phyloP scores from a whole-genome alignment of 2,329 filamentous ascomycete genomes.

The Aureobasidium subglaciale region DNA sequence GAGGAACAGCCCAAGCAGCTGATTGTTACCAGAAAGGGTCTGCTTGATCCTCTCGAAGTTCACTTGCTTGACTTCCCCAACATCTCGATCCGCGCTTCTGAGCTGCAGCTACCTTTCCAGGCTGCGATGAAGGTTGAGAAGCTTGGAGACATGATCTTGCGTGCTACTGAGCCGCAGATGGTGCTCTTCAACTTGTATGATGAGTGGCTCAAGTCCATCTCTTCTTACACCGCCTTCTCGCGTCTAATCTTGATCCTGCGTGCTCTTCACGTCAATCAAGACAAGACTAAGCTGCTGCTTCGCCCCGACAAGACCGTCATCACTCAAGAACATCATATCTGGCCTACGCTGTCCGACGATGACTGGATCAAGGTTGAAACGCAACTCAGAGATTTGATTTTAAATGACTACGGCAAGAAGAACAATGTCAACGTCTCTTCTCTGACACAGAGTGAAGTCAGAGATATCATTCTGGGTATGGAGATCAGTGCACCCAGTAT shows the following conservation, averaged over 20 bases:
- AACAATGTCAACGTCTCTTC: constrained; percentile 99
- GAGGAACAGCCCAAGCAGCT: constrained; percentile 99
- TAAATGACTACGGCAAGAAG: constrained; percentile 99
- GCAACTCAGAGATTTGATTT: constrained; percentile 85
- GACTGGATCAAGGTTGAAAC: constrained; percentile 99
- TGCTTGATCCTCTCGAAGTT: constrained; percentile 93
- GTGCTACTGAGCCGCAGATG: constrained; percentile 99
- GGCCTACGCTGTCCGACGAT: constrained; percentile 88
- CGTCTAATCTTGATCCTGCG: constrained; percentile 87
- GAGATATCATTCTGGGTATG: constrained; percentile 98
- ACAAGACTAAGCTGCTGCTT: constrained; percentile 94
- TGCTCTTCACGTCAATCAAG: constrained; percentile 92
- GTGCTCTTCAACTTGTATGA: constrained; percentile 98
- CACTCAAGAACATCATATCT: constrained; percentile 97
- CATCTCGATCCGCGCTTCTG: constrained; percentile 95
- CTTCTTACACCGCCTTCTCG: constrained; percentile 97
- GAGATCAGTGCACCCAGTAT: constrained; percentile 97
- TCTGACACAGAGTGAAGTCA: constrained; percentile 91
- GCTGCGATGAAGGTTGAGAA: constrained; percentile 99
- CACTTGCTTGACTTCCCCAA: constrained; percentile 98
- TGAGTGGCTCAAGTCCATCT: constrained; percentile 97
- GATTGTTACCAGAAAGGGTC: constrained; percentile 94
- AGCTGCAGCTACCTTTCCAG: constrained; percentile 96
- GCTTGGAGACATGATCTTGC: constrained; percentile 95
- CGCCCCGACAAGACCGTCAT: constrained; percentile 97